phyloP scores from a whole-genome alignment of 139 green algal genomes.

The Astrephomene gubernaculifera region DNA sequence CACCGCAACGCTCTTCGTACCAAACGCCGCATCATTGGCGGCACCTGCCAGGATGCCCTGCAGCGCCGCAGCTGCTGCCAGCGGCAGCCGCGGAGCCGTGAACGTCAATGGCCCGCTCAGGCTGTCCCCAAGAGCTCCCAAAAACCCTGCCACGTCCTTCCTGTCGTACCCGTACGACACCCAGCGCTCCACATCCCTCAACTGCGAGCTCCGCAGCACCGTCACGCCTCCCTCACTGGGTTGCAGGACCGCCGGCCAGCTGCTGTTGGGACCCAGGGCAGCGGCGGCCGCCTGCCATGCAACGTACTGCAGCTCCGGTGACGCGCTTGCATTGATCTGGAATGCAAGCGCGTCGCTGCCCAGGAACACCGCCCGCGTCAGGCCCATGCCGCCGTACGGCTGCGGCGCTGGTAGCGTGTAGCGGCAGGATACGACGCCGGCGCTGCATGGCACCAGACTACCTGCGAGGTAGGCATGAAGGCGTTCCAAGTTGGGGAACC shows the following conservation, averaged over 20 bases:
- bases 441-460: background rate
- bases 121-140: background rate
- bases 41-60: background rate
- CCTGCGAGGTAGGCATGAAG: too few species aligned
- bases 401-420: background rate
- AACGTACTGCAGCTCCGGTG: slow-evolving; percentile 16
- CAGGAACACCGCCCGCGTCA: background rate
- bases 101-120: background rate
- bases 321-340: slow-evolving; percentile 6
- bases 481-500: too few species aligned
- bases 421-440: background rate
- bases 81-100: background rate
- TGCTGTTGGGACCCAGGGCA: background rate
- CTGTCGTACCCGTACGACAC: background rate
- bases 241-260: slow-evolving; percentile 1
- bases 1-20: background rate
- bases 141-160: background rate
- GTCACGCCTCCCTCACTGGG: slow-evolving; percentile 12
- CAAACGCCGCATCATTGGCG: background rate
- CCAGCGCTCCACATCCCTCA: slow-evolving; percentile 14
- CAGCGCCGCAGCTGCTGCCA: too few species aligned
- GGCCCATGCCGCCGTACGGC: background rate
- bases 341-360: background rate
- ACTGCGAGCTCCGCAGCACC: background rate
- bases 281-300: background rate